Evolutionary conservation across 1,139 yeast species (phyloP), one percentile per base, ranked within the genome.

Genomic region (Suhomyces yuchorum): DNA sequence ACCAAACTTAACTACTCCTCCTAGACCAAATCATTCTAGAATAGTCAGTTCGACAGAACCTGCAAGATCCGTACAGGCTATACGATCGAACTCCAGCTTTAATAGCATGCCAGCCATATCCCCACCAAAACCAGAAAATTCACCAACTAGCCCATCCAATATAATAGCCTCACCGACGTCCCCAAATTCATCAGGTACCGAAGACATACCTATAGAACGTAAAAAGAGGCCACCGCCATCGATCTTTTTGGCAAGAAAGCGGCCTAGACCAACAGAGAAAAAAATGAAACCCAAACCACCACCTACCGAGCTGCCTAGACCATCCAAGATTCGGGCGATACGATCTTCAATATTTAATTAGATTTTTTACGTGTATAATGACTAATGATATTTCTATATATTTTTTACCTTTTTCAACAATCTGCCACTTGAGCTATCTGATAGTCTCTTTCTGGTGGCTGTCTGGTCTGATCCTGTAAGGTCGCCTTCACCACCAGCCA

Each of bases 401-500:
- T 34, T 37, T 22, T 39, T 44, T 24, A 28, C 43, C 51, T 56
- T 65, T 48, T 68, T 69, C 47, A 68, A 56, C 35, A 68, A 51
- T 38, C 62, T 54, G 2, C 71, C 71, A 28, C 65, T 54, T 4
- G 67, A 55, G 20, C 63, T 55, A 19, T 63, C 70, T 2, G 48
- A 54, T 42, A 65, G 53, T 40, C 63, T 60, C 56, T 63, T 65
- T 60, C 57, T 70, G 14, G 28, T 44, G 4, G 46, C 54, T 5
- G 44, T 47, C 9, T 46, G 35, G 7, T 28, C 19, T n/a, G 24
- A 17, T n/a, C 35, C 43, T 4, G 17, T 26, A 35, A 46, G 30
- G 17, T 48, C 51, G 3, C 50, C 56, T 30, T 58, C 60, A 42
- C 74, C 77, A 24, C 80, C 84, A 2, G 80, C 65, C 41, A 72